Conservation (phyloP, 2,329 filamentous ascomycete species). For the Penicillium nordicum region DNA sequence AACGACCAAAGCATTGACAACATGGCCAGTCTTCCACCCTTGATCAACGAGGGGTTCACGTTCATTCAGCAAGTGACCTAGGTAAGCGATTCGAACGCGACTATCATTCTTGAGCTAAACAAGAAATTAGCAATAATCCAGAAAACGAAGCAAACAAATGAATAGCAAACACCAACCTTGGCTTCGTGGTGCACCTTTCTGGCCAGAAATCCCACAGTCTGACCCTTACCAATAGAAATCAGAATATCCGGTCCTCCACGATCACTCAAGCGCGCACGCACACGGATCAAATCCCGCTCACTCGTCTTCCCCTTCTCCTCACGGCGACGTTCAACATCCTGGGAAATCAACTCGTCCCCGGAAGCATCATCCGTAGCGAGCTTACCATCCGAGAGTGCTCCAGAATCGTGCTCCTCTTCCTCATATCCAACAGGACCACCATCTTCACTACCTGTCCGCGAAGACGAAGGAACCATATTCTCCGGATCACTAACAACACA, state of each 20-base stretch:
- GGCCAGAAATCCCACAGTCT: conserved; percentile 63
- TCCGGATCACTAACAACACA: conserved; percentile 66
- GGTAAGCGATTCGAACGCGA: conserved; percentile 69
- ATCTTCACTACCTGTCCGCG: conserved; percentile 13
- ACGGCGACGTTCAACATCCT: conserved; percentile 42
- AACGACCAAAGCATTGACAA: conserved; percentile 73
- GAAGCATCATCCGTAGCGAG: conserved; percentile 39
- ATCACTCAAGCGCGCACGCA: conserved; percentile 65
- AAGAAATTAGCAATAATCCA: conserved; percentile 2
- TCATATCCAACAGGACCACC: conserved; percentile 10
- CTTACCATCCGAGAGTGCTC: conserved; percentile 32
- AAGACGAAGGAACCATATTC: conserved; percentile 45
- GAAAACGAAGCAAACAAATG: neutral
- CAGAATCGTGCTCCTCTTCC: conserved; percentile 24
- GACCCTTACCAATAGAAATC: conserved; percentile 55
- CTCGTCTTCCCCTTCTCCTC: conserved; percentile 62
- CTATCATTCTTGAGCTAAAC: conserved; percentile 56
- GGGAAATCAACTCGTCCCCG: conserved; percentile 37
- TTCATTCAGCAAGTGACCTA: conserved; percentile 76
- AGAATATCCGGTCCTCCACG: conserved; percentile 60
- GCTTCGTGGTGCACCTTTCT: conserved; percentile 62
- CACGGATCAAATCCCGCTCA: conserved; percentile 54
- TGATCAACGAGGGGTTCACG: conserved; percentile 61
- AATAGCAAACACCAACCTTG: conserved; percentile 50
- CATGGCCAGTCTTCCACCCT: conserved; percentile 71